A percentile compares a stretch with the other conserved stretches of the same genome.
phyloP scores from a whole-genome alignment of 331 rosid species.

The Pyracantha coccinea region DNA sequence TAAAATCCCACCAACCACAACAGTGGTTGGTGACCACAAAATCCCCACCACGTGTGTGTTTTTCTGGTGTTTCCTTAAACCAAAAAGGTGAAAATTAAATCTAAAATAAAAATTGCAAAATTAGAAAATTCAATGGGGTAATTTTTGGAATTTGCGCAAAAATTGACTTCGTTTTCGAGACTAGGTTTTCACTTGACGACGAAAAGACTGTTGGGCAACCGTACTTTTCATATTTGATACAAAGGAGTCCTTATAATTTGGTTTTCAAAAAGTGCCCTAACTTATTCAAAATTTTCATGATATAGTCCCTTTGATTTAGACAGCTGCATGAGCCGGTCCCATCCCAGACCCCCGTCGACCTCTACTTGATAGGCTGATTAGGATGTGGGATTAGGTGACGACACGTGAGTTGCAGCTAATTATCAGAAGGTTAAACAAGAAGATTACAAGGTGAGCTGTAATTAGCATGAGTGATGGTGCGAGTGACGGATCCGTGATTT shows the following conservation, averaged over 20 bases:
- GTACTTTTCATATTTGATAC: conserved; percentile 27
- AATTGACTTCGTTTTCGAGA: background rate
- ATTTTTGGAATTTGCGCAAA: background rate
- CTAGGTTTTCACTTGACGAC: too few relatives aligned
- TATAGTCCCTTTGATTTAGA: background rate
- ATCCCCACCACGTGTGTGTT: background rate
- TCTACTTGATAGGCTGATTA: background rate
- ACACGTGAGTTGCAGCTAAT: background rate
- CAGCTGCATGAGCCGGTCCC: background rate
- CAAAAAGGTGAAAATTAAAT: too few relatives aligned
- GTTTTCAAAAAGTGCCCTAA: background rate
- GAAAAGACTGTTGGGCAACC: background rate
- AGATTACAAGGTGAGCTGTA: too few relatives aligned
- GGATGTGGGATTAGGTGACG: conserved; percentile 2
- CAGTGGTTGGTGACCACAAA: background rate
- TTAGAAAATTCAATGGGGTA: background rate
- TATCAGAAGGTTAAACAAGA: too few relatives aligned
- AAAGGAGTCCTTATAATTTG: conserved; percentile 15
- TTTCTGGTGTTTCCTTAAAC: background rate
- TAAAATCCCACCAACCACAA: background rate
- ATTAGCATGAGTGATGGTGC: background rate
- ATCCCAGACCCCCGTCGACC: background rate
- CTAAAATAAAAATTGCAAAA: too few relatives aligned
- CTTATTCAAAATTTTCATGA: background rate
- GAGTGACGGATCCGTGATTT: background rate